phyloP scores from a whole-genome alignment of 306 rosid genomes.

The Glycine latifolia region DNA sequence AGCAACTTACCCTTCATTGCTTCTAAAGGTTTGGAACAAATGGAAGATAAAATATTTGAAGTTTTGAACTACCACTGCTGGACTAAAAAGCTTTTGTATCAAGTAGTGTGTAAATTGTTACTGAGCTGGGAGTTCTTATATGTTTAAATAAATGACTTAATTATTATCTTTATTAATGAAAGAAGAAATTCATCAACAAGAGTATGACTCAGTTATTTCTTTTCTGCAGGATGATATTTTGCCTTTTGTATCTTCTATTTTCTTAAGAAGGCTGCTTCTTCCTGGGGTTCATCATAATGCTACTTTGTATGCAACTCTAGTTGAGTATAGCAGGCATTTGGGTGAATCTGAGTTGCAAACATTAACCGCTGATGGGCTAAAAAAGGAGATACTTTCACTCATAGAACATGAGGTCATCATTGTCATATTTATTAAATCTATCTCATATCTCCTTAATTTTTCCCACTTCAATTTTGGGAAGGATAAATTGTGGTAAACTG shows the following conservation, averaged over 20 bases:
- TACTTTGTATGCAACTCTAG: slow-evolving; percentile 79
- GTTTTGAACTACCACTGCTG: slow-evolving; percentile 21
- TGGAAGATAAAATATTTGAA: slow-evolving; percentile 34
- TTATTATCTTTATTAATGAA: neutral
- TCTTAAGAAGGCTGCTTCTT: slow-evolving; percentile 83
- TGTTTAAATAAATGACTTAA: slow-evolving; percentile 30
- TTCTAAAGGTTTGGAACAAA: slow-evolving; percentile 1
- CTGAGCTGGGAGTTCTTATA: slow-evolving; percentile 43
- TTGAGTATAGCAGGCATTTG: slow-evolving; percentile 83
- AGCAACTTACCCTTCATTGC: slow-evolving; percentile 36
- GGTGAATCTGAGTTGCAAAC: slow-evolving; percentile 75
- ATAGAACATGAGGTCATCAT: slow-evolving; percentile 84
- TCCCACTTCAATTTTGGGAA: slow-evolving; percentile 10
- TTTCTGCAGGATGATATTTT: slow-evolving; percentile 76
- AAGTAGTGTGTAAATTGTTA: slow-evolving; percentile 9
- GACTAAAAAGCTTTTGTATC: slow-evolving; percentile 24
- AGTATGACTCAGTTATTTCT: slow-evolving; percentile 41
- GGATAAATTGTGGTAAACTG: slow-evolving; percentile 25
- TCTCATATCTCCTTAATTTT: slow-evolving; percentile 32
- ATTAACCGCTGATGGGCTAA: slow-evolving; percentile 81
- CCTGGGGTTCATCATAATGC: slow-evolving; percentile 85
- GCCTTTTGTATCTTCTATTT: slow-evolving; percentile 79
- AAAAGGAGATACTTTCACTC: slow-evolving; percentile 86
- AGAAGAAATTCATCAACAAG: neutral
- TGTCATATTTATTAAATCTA: slow-evolving; percentile 23